Conservation (phyloP, 2,329 filamentous ascomycete species). For the Kalaharituber pfeilii region DNA sequence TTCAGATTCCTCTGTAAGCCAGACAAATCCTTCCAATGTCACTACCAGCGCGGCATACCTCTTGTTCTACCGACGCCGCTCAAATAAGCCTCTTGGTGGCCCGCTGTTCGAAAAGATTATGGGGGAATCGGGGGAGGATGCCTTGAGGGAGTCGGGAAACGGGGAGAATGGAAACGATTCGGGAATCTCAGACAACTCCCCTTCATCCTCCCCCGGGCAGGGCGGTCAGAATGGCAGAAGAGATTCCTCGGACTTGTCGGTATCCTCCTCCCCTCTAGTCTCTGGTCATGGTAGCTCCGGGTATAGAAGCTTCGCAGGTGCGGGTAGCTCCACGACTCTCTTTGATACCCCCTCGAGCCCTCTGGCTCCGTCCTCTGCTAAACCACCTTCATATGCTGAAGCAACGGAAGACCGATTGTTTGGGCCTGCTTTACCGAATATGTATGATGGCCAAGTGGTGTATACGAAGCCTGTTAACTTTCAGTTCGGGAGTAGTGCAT, state of each 20-base stretch:
- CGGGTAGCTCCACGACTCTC: neutral
- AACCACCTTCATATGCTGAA: neutral
- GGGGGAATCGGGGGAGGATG: neutral
- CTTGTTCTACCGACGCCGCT: slow-evolving; percentile 84
- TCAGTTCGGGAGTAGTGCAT: neutral
- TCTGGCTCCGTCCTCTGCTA: neutral
- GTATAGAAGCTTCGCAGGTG: neutral
- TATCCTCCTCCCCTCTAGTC: neutral
- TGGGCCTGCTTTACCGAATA: too few relatives aligned
- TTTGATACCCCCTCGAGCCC: neutral
- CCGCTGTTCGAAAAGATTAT: slow-evolving; percentile 4
- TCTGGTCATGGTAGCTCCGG: neutral
- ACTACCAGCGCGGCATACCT: slow-evolving; percentile 72
- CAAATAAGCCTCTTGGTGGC: slow-evolving; percentile 59
- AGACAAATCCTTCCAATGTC: slow-evolving; percentile 41
- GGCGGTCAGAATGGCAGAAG: neutral
- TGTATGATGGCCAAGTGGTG: neutral
- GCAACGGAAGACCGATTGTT: neutral
- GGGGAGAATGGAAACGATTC: neutral
- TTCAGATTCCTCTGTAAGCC: slow-evolving; percentile 65
- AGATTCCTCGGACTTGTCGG: neutral
- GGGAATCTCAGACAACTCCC: neutral
- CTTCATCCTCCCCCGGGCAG: neutral
- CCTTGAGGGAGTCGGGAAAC: neutral
- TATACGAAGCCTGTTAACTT: neutral